Base-by-base conservation (phyloP, 2,329 filamentous ascomycete species). In the Clonostachys rosea region DNA sequence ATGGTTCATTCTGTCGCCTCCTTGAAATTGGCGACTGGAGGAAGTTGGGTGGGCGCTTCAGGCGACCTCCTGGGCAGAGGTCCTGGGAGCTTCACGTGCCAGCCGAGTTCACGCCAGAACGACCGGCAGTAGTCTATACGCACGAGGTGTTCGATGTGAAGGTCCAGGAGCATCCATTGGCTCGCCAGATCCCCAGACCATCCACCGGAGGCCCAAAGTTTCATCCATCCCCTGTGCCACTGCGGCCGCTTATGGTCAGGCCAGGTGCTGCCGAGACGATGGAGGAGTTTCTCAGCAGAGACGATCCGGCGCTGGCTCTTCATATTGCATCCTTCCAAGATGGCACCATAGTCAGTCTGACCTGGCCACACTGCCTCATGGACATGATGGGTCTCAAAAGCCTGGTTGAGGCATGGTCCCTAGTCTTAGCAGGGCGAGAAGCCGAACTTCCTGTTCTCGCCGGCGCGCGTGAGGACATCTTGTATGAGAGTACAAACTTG, bases 311-410 rank as follows among this genome's bases (percentile, higher is more conserved):
- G 53, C 55, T 80, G 5, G 65, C 66, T 5, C 58, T 80, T 5
- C 72, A 76, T 50, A 60, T 79, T 40, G 66, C 70, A 4, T 66
- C 67, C 0, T 80, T 81, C 54, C 55, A 53, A 4, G 70, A 81
- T 47, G 70, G 72, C 0, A 81, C 77, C 0, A 54, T 80, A 0
- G 60, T 81, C 2, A 63, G 65, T 0, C 50, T 80, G 1, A 59
- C 61, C 2, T 76, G 66, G 59, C 67, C 71, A 3, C 78, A 81
- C 54, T 69, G 67, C 0, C 56, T 77, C 8, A 68, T 70, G 49
- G 76, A 79, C 50, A 70, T 63, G 5, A 63, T 74, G 52, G 75
- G 72, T 5, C 62, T 63, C 30, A 53, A 59, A 4, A 65, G 59
- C 2, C 57, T 81, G 8, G 51, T 79, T 4, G 52, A 64, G 1